Evolutionary conservation across 129 eudicot genomes (phyloP).

Genomic region (Heracleum sosnowskyi): DNA sequence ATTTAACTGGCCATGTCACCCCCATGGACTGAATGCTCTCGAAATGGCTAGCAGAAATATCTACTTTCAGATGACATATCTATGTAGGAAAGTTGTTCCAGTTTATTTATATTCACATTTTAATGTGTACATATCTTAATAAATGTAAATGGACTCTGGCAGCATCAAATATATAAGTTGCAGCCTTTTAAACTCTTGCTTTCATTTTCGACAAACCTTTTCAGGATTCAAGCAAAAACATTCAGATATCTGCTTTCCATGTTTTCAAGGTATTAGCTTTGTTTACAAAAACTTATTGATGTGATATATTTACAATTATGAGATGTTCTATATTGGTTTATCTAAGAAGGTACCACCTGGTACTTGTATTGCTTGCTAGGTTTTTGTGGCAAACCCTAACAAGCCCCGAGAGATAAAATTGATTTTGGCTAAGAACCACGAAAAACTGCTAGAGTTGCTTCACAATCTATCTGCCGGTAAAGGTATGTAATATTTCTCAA

Average conservation of each 20-base stretch:
- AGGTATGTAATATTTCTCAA: slow-evolving; percentile 30
- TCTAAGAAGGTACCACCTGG: neutral
- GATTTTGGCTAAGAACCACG: slow-evolving; percentile 84
- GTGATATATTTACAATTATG: neutral
- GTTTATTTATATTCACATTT: neutral
- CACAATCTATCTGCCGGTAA: slow-evolving; percentile 71
- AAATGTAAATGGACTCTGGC: neutral
- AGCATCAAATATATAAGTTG: neutral
- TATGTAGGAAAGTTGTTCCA: neutral
- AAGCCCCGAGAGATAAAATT: slow-evolving; percentile 91
- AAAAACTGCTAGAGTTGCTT: slow-evolving; percentile 65
- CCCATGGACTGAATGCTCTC: neutral
- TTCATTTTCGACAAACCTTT: slow-evolving; percentile 7
- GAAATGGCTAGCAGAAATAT: neutral
- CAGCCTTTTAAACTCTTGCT: neutral
- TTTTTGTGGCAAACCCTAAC: slow-evolving; percentile 96
- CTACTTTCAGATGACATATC: neutral
- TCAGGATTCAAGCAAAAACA: slow-evolving; percentile 95
- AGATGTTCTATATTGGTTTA: neutral
- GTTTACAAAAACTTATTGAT: neutral
- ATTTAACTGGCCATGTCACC: neutral
- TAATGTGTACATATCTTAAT: neutral
- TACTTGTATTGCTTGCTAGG: slow-evolving; percentile 28
- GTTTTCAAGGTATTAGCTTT: slow-evolving; percentile 64
- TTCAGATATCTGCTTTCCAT: slow-evolving; percentile 95